Conservation (phyloP, 2,329 filamentous ascomycete species). For the Metarhizium rileyi region DNA sequence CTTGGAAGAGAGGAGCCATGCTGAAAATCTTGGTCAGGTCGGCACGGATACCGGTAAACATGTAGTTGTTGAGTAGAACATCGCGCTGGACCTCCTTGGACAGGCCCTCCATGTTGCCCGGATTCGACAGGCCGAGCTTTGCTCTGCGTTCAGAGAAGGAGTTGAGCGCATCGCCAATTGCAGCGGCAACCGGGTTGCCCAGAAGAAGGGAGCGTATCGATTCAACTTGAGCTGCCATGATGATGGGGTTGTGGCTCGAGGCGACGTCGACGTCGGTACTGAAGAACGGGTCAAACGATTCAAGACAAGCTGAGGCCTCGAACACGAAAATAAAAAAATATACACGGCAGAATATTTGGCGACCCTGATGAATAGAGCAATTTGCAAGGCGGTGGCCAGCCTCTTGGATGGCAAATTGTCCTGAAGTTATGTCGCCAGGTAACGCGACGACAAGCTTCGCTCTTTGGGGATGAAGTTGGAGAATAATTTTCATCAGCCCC, state of each 20-base stretch:
- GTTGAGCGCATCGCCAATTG: constrained; percentile 67
- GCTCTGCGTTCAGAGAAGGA: constrained; percentile 79
- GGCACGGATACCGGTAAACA: constrained; percentile 92
- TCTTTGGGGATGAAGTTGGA: constrained; percentile 14
- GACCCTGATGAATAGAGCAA: constrained; percentile 6
- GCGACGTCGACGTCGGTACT: constrained; percentile 15
- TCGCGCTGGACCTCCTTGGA: constrained; percentile 90
- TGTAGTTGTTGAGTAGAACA: constrained; percentile 91
- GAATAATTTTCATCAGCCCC: constrained; percentile 26
- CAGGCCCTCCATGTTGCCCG: constrained; percentile 83
- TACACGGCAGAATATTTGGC: constrained; percentile 7
- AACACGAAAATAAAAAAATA: not conserved
- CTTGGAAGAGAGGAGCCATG: constrained; percentile 87
- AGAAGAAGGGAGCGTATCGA: constrained; percentile 53
- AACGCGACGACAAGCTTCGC: constrained; percentile 23
- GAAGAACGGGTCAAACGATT: not conserved
- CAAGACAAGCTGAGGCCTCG: not conserved
- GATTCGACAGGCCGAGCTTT: constrained; percentile 81
- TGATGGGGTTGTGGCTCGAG: constrained; percentile 19
- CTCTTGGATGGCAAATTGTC: constrained; percentile 14
- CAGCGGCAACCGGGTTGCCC: constrained; percentile 61
- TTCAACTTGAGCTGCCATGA: constrained; percentile 45
- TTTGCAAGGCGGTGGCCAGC: constrained; percentile 13
- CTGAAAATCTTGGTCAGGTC: constrained; percentile 96
- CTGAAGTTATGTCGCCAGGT: constrained; percentile 18